These are phyloP conservation scores for Penicillium paxilli DNA, from an alignment of 495 filamentous ascomycete genomes.

Conservation along the genomic window DNA sequence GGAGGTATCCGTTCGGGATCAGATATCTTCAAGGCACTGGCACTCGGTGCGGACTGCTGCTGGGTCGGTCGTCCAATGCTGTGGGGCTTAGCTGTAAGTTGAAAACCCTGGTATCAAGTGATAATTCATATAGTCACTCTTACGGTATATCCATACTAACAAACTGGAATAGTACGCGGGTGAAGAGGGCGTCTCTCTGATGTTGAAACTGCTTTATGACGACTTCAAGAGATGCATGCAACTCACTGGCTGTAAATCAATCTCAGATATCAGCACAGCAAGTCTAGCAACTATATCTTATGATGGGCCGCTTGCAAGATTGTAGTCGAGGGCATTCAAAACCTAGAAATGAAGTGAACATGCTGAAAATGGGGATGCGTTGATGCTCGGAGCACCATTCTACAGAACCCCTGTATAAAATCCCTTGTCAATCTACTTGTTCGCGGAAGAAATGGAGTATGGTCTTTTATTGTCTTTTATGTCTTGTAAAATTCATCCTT, in stretches of 20 bases:
- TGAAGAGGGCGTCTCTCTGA: constrained; percentile 38
- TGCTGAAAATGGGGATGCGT: too few relatives aligned
- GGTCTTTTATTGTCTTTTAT: too few relatives aligned
- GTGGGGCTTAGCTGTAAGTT: constrained; percentile 41
- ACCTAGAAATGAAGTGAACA: too few relatives aligned
- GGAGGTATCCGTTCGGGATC: constrained; percentile 64
- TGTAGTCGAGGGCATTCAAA: too few relatives aligned
- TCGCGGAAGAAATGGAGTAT: too few relatives aligned
- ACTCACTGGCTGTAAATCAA: constrained; percentile 46
- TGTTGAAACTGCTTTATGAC: constrained; percentile 42
- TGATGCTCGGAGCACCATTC: too few relatives aligned
- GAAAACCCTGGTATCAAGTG: too few relatives aligned
- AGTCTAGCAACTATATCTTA: constrained; percentile 35
- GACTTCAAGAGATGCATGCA: constrained; percentile 57
- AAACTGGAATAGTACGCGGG: constrained; percentile 29
- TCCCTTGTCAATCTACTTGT: too few relatives aligned
- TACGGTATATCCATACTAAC: too few relatives aligned
- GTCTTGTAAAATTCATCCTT: too few relatives aligned
- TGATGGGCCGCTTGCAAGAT: constrained; percentile 44
- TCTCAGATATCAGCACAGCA: constrained; percentile 44
- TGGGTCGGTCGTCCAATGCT: constrained; percentile 66
- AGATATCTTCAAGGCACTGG: constrained; percentile 70
- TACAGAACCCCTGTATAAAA: too few relatives aligned
- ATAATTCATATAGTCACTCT: too few relatives aligned
- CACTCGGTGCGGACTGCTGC: constrained; percentile 63